Percentiles rank a stretch among this genome's conserved stretches.
Conservation (phyloP, 1,284 basidiomycete genomes). For the Ceraceosorus guamensis region DNA sequence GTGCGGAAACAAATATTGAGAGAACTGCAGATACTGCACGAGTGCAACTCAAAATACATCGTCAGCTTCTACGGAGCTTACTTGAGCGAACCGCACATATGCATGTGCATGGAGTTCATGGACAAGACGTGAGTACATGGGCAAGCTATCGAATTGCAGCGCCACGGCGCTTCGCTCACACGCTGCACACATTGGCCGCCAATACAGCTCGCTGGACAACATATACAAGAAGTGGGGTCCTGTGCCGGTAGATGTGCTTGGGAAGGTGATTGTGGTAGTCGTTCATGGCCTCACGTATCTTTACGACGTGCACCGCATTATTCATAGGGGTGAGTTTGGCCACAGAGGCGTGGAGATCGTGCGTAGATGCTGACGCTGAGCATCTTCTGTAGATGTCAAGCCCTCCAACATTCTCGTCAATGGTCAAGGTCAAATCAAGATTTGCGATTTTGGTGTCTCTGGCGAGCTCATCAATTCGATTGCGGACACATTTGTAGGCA, state of each 20-base stretch:
- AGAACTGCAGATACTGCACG: slow-evolving; percentile 96
- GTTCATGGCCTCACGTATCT: slow-evolving; percentile 89
- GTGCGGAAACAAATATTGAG: slow-evolving; percentile 97
- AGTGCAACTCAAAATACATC: slow-evolving; percentile 86
- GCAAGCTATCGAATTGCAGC: not conserved
- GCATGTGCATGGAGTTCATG: slow-evolving; percentile 98
- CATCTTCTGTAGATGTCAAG: slow-evolving; percentile 67
- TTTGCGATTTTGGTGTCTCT: slow-evolving; percentile 97
- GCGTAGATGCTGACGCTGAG: too few species aligned
- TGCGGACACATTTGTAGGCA: slow-evolving; percentile 97
- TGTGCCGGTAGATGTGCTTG: slow-evolving; percentile 80
- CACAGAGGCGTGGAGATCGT: too few species aligned
- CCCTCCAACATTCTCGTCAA: slow-evolving; percentile 96
- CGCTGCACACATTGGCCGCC: not conserved
- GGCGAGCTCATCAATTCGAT: slow-evolving; percentile 98
- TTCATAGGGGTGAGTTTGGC: slow-evolving; percentile 70
- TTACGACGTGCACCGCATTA: slow-evolving; percentile 99
- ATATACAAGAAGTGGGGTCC: slow-evolving; percentile 91
- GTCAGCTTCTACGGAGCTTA: slow-evolving; percentile 96
- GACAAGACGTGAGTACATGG: slow-evolving; percentile 56
- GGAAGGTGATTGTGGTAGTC: slow-evolving; percentile 83
- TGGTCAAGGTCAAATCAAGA: slow-evolving; percentile 87
- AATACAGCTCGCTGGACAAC: slow-evolving; percentile 62
- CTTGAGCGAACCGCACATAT: slow-evolving; percentile 90
- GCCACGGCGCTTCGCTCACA: not conserved